A percentile compares a stretch with the other conserved stretches of the same genome.
These are phyloP conservation scores for Ploettnerulaceae sp. DNA, from an alignment of 2,329 filamentous ascomycete genomes.

Conservation along the genomic window DNA sequence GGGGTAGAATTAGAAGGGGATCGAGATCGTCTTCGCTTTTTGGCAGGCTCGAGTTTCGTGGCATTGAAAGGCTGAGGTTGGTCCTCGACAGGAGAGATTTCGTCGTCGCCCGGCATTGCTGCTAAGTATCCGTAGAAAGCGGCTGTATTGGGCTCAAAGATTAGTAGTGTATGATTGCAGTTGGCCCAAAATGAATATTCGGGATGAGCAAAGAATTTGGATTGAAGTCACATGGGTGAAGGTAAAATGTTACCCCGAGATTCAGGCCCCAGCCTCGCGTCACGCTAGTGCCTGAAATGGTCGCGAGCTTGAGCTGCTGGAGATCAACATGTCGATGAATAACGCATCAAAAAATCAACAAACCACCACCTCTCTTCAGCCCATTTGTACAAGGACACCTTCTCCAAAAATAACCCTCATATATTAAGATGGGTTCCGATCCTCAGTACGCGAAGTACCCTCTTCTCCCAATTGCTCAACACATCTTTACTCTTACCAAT, in stretches of 20 bases:
- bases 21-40: conserved; percentile 38
- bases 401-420: neutral
- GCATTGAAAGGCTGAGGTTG: conserved; percentile 40
- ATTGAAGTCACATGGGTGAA: conserved; percentile 9
- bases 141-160: neutral
- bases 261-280: conserved; percentile 23
- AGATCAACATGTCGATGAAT: conserved; percentile 13
- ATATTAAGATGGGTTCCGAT: conserved; percentile 62
- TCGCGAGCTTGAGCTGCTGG: conserved; percentile 21
- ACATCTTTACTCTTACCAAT: conserved; percentile 84
- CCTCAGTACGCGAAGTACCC: conserved; percentile 84
- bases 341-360: conserved; percentile 4
- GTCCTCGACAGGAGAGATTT: conserved; percentile 31
- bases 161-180: too few relatives aligned
- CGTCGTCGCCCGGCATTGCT: conserved; percentile 33
- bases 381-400: neutral
- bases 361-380: neutral
- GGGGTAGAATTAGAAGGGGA: conserved; percentile 34
- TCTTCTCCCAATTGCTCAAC: conserved; percentile 73
- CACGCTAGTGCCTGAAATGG: conserved; percentile 29
- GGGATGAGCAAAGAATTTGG: conserved; percentile 4
- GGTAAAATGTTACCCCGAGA: conserved; percentile 1
- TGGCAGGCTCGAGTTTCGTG: conserved; percentile 39
- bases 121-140: neutral
- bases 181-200: neutral